Evolutionary conservation across 306 rosid species (phyloP).

Genomic region (Alnus rubra): DNA sequence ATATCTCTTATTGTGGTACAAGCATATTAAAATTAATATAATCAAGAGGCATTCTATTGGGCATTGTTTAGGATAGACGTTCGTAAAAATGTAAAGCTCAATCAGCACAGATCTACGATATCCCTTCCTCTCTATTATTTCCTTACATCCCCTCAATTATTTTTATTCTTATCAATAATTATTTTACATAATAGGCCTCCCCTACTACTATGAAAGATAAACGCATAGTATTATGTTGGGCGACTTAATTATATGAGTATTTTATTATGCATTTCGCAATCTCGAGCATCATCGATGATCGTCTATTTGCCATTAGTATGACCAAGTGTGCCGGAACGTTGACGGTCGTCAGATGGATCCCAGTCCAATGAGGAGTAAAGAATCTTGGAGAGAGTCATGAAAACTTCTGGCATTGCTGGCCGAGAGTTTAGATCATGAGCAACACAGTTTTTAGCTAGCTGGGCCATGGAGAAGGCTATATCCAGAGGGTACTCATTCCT

Average conservation of each 20-base stretch:
- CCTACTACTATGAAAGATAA: neutral
- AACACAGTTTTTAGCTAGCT: constrained; percentile 60
- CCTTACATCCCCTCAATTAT: no score
- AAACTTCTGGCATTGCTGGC: constrained; percentile 51
- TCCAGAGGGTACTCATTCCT: constrained; percentile 59
- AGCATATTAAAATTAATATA: no score
- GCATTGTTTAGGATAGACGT: no score
- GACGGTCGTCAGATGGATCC: constrained; percentile 67
- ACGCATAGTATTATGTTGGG: neutral
- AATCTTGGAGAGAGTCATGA: constrained; percentile 59
- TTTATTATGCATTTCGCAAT: neutral
- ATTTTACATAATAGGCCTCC: no score
- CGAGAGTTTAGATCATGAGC: constrained; percentile 48
- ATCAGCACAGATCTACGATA: no score
- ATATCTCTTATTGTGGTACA: no score
- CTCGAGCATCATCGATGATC: neutral
- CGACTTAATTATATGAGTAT: neutral
- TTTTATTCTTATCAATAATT: no score
- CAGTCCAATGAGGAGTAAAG: constrained; percentile 57
- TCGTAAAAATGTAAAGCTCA: no score
- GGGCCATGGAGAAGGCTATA: constrained; percentile 64
- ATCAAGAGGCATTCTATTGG: no score
- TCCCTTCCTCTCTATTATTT: no score
- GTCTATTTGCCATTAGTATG: constrained; percentile 36
- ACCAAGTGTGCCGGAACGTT: constrained; percentile 43